These are phyloP conservation scores for Gremmenia infestans DNA, from an alignment of 2,329 filamentous ascomycete species.

Conservation along the genomic window DNA sequence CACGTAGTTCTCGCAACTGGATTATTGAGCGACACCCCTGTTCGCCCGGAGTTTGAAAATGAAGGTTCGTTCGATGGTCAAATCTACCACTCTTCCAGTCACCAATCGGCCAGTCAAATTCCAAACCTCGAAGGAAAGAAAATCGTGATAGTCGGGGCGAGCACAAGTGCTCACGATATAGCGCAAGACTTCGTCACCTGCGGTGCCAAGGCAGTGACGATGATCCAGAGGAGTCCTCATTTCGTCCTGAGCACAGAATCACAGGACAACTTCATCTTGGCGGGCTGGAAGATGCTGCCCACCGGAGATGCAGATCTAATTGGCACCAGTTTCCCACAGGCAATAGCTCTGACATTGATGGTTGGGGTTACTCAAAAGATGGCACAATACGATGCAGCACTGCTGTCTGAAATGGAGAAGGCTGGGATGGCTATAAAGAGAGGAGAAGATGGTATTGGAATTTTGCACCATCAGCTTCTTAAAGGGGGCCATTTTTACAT, in stretches of 20 bases:
- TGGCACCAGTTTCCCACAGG: slow-evolving; percentile 25
- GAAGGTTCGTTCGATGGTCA: slow-evolving; percentile 38
- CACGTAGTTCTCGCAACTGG: slow-evolving; percentile 46
- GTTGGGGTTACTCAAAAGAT: slow-evolving; percentile 39
- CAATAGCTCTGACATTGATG: slow-evolving; percentile 28
- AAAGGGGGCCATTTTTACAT: slow-evolving; percentile 40
- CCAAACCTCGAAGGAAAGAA: slow-evolving; percentile 23
- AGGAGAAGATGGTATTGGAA: slow-evolving; percentile 33
- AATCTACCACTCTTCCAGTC: slow-evolving; percentile 40
- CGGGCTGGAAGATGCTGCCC: neutral
- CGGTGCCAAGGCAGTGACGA: neutral
- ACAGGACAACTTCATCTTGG: neutral
- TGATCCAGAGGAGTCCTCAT: neutral
- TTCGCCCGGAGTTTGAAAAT: slow-evolving; percentile 37
- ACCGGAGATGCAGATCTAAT: neutral
- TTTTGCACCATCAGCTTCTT: slow-evolving; percentile 35
- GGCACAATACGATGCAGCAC: slow-evolving; percentile 36
- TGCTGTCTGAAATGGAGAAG: slow-evolving; percentile 39
- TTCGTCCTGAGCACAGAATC: neutral
- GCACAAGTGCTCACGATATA: neutral
- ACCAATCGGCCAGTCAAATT: slow-evolving; percentile 36
- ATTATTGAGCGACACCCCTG: slow-evolving; percentile 35
- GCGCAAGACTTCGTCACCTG: neutral
- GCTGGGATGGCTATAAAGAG: slow-evolving; percentile 40
- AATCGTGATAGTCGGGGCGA: neutral